These are phyloP conservation scores for Kitagawia praeruptora DNA, from an alignment of 129 eudicot genomes.

Conservation along the genomic window DNA sequence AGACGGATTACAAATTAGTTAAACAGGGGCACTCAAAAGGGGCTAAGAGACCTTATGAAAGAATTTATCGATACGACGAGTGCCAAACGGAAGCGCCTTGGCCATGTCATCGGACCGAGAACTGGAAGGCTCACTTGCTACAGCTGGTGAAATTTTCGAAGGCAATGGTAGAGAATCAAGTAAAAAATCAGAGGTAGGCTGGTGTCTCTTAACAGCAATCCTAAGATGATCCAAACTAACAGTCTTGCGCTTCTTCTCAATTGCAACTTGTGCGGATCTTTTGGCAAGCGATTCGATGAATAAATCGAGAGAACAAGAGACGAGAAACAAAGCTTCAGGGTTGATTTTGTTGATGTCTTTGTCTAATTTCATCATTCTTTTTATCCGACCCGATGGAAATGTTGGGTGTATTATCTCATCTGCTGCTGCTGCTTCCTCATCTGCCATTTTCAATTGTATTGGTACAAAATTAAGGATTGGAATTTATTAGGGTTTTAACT, in stretches of 20 bases:
- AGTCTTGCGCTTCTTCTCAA: slow-evolving; percentile 69
- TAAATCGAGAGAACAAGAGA: slow-evolving; percentile 67
- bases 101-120: not conserved
- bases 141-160: slow-evolving; percentile 22
- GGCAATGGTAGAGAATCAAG: slow-evolving; percentile 69
- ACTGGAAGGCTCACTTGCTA: no score
- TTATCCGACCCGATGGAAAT: slow-evolving; percentile 63
- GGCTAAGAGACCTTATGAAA: slow-evolving; percentile 45
- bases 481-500: not conserved
- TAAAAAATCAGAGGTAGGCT: slow-evolving; percentile 71
- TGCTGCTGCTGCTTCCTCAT: slow-evolving; percentile 19
- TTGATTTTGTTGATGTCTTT: slow-evolving; percentile 65
- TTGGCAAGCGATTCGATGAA: slow-evolving; percentile 63
- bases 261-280: slow-evolving; percentile 52
- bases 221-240: slow-evolving; percentile 60
- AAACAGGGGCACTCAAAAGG: no score
- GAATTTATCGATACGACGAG: slow-evolving; percentile 58
- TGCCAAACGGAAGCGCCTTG: slow-evolving; percentile 34
- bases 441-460: slow-evolving; percentile 38
- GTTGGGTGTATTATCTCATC: slow-evolving; percentile 33
- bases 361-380: slow-evolving; percentile 79
- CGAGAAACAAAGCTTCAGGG: slow-evolving; percentile 60
- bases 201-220: slow-evolving; percentile 79
- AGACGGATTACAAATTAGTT: no score
- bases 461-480: not conserved